These are phyloP conservation scores for Leishmania tropica DNA, from an alignment of 208 protist species.

Conservation along the genomic window DNA sequence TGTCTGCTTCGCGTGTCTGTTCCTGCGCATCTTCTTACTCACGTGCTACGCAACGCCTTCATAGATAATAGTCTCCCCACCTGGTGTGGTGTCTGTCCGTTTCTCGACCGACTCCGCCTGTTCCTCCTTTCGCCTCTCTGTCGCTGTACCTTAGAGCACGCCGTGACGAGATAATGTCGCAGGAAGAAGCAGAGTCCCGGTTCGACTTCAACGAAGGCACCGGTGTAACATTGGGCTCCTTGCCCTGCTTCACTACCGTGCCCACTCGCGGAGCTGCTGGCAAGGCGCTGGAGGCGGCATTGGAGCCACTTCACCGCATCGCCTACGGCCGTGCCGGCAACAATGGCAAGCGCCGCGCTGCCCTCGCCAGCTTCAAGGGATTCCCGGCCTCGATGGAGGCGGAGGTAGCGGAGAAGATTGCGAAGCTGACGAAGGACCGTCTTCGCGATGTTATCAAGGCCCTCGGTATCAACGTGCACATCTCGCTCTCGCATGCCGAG, in stretches of 20 bases:
- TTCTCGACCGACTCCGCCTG: neutral
- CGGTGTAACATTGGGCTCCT: slow-evolving; percentile 47
- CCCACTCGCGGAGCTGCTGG: slow-evolving; percentile 33
- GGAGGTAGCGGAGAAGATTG: slow-evolving; percentile 42
- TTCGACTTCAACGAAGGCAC: slow-evolving; percentile 58
- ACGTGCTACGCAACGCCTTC: neutral
- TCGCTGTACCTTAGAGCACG: neutral
- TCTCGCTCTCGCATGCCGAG: slow-evolving; percentile 37
- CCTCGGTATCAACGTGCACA: slow-evolving; percentile 44
- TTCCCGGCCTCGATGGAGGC: slow-evolving; percentile 45
- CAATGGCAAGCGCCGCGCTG: slow-evolving; percentile 45
- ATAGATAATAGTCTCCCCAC: neutral
- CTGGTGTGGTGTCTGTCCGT: neutral
- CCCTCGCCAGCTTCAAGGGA: slow-evolving; percentile 64
- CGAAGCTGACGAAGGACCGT: slow-evolving; percentile 55
- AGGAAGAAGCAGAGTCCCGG: slow-evolving; percentile 17
- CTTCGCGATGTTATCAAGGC: slow-evolving; percentile 56
- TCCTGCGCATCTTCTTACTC: neutral
- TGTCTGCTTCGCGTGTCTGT: neutral
- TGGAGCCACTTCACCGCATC: slow-evolving; percentile 77
- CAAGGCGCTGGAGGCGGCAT: slow-evolving; percentile 44
- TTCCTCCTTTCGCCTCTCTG: neutral
- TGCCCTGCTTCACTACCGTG: slow-evolving; percentile 52
- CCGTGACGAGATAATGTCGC: slow-evolving; percentile 2
- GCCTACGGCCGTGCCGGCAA: slow-evolving; percentile 65